Percentiles rank a stretch among this genome's conserved stretches.
Evolutionary conservation across 306 rosid genomes (phyloP).

Genomic region (Heteromeles arbutifolia): DNA sequence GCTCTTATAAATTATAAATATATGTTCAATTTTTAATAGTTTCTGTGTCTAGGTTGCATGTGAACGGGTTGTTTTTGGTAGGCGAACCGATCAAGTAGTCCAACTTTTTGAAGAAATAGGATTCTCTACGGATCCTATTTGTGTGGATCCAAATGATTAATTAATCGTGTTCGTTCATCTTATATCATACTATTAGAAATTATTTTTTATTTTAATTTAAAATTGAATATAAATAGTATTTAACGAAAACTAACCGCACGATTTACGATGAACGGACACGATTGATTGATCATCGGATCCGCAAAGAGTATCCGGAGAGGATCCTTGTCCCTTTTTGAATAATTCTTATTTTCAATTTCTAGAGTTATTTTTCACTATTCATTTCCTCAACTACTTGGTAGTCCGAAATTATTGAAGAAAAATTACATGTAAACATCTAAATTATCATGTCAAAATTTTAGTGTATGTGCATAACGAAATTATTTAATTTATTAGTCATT

Average conservation of each 20-base stretch:
- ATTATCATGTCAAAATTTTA: neutral
- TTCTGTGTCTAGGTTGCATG: neutral
- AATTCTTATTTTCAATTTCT: no score
- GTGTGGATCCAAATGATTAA: accelerated
- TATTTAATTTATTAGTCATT: neutral
- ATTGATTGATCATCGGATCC: accelerated
- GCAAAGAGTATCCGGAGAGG: accelerated
- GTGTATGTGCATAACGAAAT: neutral
- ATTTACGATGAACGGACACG: accelerated
- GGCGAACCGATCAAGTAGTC: no score
- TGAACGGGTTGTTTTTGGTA: neutral
- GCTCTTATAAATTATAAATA: neutral
- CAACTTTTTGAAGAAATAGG: no score
- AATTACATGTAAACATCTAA: neutral
- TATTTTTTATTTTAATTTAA: no score
- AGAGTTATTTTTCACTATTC: no score
- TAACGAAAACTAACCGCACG: accelerated
- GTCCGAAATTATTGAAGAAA: no score
- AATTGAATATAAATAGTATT: no score
- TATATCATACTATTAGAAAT: accelerated
- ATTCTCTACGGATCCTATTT: no score
- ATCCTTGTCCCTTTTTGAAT: no score
- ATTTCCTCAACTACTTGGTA: no score
- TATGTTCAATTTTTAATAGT: neutral
- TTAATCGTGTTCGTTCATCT: accelerated